Percentiles rank a stretch among this genome's conserved stretches.
Conservation (phyloP, 2,329 filamentous ascomycete genomes). For the Colletotrichum filicis region DNA sequence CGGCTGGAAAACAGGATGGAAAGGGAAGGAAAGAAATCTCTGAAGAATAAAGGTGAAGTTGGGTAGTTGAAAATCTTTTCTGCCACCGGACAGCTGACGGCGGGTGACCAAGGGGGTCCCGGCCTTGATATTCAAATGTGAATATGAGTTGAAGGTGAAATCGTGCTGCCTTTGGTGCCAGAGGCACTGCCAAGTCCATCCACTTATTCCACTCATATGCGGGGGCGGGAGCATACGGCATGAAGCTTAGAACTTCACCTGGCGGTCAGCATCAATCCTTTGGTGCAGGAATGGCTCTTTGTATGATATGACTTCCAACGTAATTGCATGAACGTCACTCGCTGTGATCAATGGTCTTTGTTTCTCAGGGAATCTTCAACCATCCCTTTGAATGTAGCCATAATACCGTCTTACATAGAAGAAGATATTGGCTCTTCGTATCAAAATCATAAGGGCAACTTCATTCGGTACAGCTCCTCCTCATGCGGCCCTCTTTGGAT, state of each 20-base stretch:
- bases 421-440: background rate
- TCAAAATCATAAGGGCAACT: background rate
- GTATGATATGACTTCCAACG: background rate
- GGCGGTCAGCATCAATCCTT: background rate
- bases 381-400: background rate
- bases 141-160: slow-evolving; percentile 3
- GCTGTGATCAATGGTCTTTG: background rate
- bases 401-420: background rate
- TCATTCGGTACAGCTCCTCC: background rate
- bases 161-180: background rate
- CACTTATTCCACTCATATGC: background rate
- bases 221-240: background rate
- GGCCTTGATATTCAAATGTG: background rate
- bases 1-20: background rate
- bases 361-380: too few species aligned
- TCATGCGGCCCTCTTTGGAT: background rate
- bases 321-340: background rate
- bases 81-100: background rate
- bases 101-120: background rate
- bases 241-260: background rate
- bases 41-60: background rate
- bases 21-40: background rate
- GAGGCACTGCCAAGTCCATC: background rate
- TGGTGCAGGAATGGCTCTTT: background rate
- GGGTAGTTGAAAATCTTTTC: background rate